Conservation (phyloP, 305 asterid genomes). For the Fraxinus sp. region DNA sequence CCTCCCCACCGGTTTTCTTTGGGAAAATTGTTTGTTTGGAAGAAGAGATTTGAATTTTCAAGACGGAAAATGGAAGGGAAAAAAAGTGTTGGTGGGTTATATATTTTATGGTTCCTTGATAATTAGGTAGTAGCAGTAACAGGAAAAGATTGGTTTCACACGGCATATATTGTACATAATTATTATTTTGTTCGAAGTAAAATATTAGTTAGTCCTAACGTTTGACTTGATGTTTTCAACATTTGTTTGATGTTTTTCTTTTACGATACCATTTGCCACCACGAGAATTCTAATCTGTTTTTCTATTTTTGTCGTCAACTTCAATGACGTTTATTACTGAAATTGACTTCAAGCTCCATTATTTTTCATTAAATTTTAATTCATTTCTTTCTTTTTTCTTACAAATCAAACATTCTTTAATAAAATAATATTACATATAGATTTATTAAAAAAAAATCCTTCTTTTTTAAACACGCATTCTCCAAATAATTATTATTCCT, state of each 20-base stretch:
- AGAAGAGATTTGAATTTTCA: constrained; percentile 11
- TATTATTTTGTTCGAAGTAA: neutral
- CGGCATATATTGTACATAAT: constrained; percentile 30
- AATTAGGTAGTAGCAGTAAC: constrained; percentile 26
- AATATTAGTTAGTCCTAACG: neutral
- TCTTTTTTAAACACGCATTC: too few relatives aligned
- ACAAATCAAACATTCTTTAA: too few relatives aligned
- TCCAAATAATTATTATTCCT: too few relatives aligned
- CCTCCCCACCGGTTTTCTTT: constrained; percentile 19
- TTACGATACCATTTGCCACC: neutral
- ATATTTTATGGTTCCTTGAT: constrained; percentile 2
- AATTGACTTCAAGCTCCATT: neutral
- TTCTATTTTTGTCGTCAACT: neutral
- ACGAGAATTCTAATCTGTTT: neutral
- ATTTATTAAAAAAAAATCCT: too few relatives aligned
- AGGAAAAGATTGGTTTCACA: constrained; percentile 31
- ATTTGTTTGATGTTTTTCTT: neutral
- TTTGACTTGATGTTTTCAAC: constrained; percentile 17
- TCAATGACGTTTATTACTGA: neutral
- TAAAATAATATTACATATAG: too few relatives aligned
- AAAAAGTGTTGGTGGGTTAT: constrained; percentile 19
- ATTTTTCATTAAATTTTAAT: too few relatives aligned
- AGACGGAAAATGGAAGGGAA: neutral
- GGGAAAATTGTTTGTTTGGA: constrained; percentile 6
- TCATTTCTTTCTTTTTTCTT: too few relatives aligned